Conservation (phyloP, 2,329 filamentous ascomycete species). For the Gaeumannomyces sp. region DNA sequence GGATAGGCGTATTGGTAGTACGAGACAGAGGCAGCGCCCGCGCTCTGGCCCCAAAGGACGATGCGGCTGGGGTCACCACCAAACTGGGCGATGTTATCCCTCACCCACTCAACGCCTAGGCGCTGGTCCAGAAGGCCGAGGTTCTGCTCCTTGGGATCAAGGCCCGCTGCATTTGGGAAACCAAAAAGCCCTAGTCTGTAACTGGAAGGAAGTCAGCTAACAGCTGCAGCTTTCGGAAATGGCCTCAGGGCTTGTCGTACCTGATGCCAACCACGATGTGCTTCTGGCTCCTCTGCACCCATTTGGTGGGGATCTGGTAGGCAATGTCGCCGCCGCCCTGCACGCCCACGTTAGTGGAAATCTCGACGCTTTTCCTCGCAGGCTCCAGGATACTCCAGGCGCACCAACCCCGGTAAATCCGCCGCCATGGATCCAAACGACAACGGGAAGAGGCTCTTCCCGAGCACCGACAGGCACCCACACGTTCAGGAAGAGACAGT, state of each 20-base stretch:
- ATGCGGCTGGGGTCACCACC: conserved; percentile 45
- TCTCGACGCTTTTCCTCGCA: no score
- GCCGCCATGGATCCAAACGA: conserved; percentile 42
- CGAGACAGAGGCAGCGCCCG: conserved; percentile 44
- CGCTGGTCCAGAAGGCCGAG: conserved; percentile 49
- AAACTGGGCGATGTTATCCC: conserved; percentile 46
- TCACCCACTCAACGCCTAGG: conserved; percentile 45
- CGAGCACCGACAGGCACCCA: conserved; percentile 29
- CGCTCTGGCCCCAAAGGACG: conserved; percentile 42
- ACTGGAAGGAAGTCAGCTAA: conserved; percentile 25
- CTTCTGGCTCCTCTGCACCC: conserved; percentile 42
- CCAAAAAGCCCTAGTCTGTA: conserved; percentile 31
- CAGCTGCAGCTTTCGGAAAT: conserved; percentile 18
- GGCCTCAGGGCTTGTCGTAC: conserved; percentile 36
- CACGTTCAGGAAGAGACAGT: conserved; percentile 39
- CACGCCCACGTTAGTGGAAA: no score
- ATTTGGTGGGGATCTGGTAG: conserved; percentile 37
- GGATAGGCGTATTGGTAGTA: neutral
- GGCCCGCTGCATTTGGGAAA: conserved; percentile 23
- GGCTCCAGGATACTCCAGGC: no score
- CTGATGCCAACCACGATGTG: conserved; percentile 23
- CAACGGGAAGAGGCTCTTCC: conserved; percentile 27
- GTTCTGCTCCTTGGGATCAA: conserved; percentile 33
- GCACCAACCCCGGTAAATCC: conserved; percentile 27
- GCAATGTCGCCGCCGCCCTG: conserved; percentile 36